Evolutionary conservation across 352 stramenopile genomes (phyloP), one percentile per base, ranked within the genome.

Genomic region (Phytophthora cryptogea): DNA sequence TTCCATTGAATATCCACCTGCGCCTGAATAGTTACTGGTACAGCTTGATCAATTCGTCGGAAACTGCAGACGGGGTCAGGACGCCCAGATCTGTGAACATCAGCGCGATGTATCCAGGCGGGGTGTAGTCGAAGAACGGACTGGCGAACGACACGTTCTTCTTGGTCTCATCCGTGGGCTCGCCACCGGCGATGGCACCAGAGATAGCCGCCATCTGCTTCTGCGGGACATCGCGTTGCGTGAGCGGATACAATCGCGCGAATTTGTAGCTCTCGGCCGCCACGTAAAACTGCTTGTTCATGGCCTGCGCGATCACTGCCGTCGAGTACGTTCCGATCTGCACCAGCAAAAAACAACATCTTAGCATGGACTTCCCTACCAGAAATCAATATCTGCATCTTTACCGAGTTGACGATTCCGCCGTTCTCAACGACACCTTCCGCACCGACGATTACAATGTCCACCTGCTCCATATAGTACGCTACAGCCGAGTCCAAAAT

Each of bases 261-360:
- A 99, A 99, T 67, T 99, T 99, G 79, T 98, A 99, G 64, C 89
- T 98, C 76, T 99, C 96, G 4, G 96, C 96, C 0, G 96, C 97
- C 13, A 99, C 97, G 83, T 99, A 99, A 70, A 99, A 97, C 11
- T 97, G 96, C 53, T 98, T 98, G 40, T 97, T 96, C 68, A 97
- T 80, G 27, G 96, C 94, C 66, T 98, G 90, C 6, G 97, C 96
- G 64, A 98, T 90, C 41, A 98, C 83, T 0, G 95, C 97, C 32
- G 97, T 80, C 14, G 92, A 90, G 74, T 97, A 98, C 14, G 97
- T 99, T 17, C 97, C 97, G 45, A 99, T 89, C 75, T 96, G 46
- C 5, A 32, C n/a, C n/a, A n/a, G n/a, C n/a, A 56, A 55, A 20
- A 45, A 46, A 46, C 31, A 28, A 39, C 13, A 41, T n/a, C n/a